phyloP scores from a whole-genome alignment of 257 asterid species.

The Penstemon barbatus region DNA sequence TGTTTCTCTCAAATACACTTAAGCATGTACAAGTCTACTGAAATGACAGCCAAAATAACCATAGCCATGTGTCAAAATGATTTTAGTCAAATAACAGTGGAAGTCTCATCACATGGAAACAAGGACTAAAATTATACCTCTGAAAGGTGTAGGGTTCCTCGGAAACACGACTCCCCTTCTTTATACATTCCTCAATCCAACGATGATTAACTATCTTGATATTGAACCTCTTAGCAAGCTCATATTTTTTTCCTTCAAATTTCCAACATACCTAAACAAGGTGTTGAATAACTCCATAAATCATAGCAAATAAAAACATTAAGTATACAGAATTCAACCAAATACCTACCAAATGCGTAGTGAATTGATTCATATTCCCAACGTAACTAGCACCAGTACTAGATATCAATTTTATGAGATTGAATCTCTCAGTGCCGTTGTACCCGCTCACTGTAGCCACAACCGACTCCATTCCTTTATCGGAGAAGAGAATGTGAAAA shows the following conservation, averaged over 20 bases:
- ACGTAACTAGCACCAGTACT: constrained; percentile 49
- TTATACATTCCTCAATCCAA: constrained; percentile 88
- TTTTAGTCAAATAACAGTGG: constrained; percentile 2
- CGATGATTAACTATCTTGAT: constrained; percentile 64
- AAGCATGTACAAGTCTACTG: constrained; percentile 2
- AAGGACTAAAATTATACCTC: constrained; percentile 41
- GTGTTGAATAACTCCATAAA: not conserved
- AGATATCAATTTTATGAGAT: constrained; percentile 47
- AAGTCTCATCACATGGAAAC: not conserved
- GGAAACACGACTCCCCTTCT: constrained; percentile 54
- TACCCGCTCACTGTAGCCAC: constrained; percentile 59
- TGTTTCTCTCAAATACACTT: not conserved
- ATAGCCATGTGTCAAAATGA: constrained; percentile 1
- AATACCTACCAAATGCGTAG: constrained; percentile 54
- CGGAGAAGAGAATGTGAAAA: constrained; percentile 15
- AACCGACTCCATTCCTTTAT: constrained; percentile 65
- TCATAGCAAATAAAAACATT: not conserved
- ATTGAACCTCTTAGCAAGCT: constrained; percentile 48
- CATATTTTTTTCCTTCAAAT: constrained; percentile 57
- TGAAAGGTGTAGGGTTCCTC: constrained; percentile 56
- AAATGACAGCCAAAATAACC: constrained; percentile 12
- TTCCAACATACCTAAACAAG: constrained; percentile 50
- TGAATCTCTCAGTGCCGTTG: constrained; percentile 48
- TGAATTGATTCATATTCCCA: constrained; percentile 42
- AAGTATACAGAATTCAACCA: not conserved